Evolutionary conservation across 139 green algal species (phyloP).

Genomic region (Zygnema cylindricum): DNA sequence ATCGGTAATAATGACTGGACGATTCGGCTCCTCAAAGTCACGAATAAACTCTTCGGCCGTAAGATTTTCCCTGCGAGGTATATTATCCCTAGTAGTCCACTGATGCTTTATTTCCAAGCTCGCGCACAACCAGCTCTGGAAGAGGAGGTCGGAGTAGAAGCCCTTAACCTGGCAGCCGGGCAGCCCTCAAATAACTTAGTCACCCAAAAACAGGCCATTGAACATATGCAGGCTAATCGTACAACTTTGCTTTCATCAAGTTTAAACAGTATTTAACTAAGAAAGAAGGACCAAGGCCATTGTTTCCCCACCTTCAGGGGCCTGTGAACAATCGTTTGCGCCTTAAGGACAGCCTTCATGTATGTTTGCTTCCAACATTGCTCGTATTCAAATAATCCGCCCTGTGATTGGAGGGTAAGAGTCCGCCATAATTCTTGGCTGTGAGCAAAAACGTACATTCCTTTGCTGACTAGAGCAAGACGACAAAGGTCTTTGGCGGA

Average conservation of each 20-base stretch:
- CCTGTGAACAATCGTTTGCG: background rate
- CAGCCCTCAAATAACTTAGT: background rate
- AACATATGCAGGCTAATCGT: too few relatives aligned
- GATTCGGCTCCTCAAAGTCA: slow-evolving; percentile 83
- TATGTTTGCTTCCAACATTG: slow-evolving; percentile 64
- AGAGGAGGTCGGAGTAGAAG: slow-evolving; percentile 79
- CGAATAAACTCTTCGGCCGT: slow-evolving; percentile 72
- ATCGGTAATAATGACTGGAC: slow-evolving; percentile 81
- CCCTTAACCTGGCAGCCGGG: slow-evolving; percentile 40
- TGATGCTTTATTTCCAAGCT: slow-evolving; percentile 66
- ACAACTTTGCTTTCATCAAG: too few relatives aligned
- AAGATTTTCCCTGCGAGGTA: slow-evolving; percentile 75
- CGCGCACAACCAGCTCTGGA: slow-evolving; percentile 87
- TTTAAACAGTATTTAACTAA: background rate
- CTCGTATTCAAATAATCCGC: slow-evolving; percentile 29
- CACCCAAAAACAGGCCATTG: too few relatives aligned
- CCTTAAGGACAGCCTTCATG: background rate
- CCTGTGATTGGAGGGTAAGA: slow-evolving; percentile 77
- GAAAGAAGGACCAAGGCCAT: background rate
- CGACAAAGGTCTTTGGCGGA: slow-evolving; percentile 62
- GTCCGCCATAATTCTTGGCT: slow-evolving; percentile 89
- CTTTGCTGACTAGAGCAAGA: slow-evolving; percentile 58
- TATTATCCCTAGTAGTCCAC: slow-evolving; percentile 85
- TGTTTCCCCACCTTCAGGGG: slow-evolving; percentile 10
- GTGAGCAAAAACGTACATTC: slow-evolving; percentile 81